These are phyloP conservation scores for Trichoderma brevicompactum DNA, from an alignment of 2,329 filamentous ascomycete species.

Conservation along the genomic window DNA sequence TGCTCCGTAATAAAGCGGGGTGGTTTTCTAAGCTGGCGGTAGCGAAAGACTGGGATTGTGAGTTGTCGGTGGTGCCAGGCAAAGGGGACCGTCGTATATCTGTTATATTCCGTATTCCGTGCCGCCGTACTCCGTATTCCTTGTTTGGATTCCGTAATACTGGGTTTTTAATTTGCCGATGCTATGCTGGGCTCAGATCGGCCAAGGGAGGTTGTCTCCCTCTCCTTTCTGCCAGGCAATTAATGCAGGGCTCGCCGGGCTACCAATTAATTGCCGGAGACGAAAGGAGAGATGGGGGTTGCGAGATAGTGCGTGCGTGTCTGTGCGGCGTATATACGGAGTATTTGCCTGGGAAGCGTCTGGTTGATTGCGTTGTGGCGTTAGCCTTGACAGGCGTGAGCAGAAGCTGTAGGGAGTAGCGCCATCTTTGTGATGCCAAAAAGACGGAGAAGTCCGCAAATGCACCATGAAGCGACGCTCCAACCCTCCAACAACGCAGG, in stretches of 20 bases:
- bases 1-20: conserved; percentile 20
- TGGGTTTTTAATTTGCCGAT: conserved; percentile 19
- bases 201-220: not conserved
- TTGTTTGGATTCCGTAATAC: conserved; percentile 3
- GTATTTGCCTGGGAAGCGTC: not conserved
- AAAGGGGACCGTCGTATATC: conserved; percentile 11
- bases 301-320: not conserved
- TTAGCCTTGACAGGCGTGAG: conserved; percentile 8
- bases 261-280: conserved; percentile 12
- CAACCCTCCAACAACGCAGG: not conserved
- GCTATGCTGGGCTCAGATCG: conserved; percentile 1
- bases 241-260: conserved; percentile 11
- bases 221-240: conserved; percentile 22
- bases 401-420: not conserved
- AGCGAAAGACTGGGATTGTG: conserved; percentile 12
- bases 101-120: not conserved
- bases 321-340: not conserved
- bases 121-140: not conserved
- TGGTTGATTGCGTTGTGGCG: conserved; percentile 8
- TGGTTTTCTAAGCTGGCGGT: conserved; percentile 17
- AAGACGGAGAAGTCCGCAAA: conserved; percentile 10
- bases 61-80: conserved; percentile 12
- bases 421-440: not conserved
- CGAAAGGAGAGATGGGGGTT: conserved; percentile 1
- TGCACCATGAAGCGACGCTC: not conserved